Evolutionary conservation across 345 rosid genomes (phyloP), one percentile per base, ranked within the genome.

Genomic region (Salix viminalis): DNA sequence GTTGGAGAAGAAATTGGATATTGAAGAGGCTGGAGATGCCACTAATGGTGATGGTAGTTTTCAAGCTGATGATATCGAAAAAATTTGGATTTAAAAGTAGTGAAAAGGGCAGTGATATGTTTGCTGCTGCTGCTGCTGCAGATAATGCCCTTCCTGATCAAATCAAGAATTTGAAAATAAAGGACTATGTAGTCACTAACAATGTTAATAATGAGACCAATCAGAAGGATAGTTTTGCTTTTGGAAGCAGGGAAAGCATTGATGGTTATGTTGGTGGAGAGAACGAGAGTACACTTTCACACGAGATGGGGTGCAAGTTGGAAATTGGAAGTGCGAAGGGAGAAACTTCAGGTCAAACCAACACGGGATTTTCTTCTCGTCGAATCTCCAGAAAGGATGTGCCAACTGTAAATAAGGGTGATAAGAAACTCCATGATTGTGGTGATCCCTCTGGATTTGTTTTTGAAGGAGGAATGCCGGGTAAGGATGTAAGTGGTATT

Each of bases 231-330:
- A 52, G 76, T 41, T 75, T 79, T 76, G 72, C 41, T n/a, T 79
- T 50, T 72, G 82, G 75, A 37, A 70, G 79, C 37, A 65, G 75
- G 52, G 81, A 82, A 80, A 75, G 54, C 34, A n/a, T 76, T 65
- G 23, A 37, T 37, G 67, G 72, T 71, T 69, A 76, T 15, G 61
- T 69, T 56, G 83, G 79, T 76, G 87, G 84, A 75, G 86, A 86
- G 79, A 83, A 79, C 58, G 89, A 88, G 62, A 82, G 69, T 73
- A 69, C 78, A 34, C 75, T 90, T 46, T 85, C 83, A 37, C 82
- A 83, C 76, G 94, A 88, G 76, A 79, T 92, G 89, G 85, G 80
- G 74, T 72, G 81, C 77, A 93, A 96, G 80, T 78, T 91, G 78
- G 87, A 84, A 21, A 83, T 86, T 72, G 88, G 71, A 79, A 78